These are phyloP conservation scores for Monosporascus sp. DNA, from an alignment of 2,329 filamentous ascomycete species.

Conservation along the genomic window DNA sequence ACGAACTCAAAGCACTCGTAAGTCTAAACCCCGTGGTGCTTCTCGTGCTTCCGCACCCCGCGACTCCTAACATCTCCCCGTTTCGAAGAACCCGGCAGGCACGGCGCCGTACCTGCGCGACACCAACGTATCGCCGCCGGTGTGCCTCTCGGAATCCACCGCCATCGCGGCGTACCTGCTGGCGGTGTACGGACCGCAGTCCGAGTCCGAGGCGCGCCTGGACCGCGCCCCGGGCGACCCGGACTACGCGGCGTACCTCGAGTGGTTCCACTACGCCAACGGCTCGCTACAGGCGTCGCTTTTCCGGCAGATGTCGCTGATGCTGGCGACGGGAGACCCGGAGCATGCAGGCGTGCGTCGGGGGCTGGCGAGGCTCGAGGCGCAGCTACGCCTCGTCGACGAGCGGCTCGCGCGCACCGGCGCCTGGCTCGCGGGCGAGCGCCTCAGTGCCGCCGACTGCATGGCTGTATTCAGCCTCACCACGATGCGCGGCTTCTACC, in stretches of 20 bases:
- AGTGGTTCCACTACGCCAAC: conserved; percentile 7
- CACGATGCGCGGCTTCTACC: conserved; percentile 1
- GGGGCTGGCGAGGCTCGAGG: neutral
- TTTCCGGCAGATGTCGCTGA: conserved; percentile 1
- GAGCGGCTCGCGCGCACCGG: conserved; percentile 2
- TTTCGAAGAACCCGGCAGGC: conserved; percentile 1
- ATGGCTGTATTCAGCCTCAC: conserved; percentile 5
- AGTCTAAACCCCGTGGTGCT: neutral
- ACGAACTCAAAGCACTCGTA: conserved; percentile 5
- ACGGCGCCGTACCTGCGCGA: conserved; percentile 5
- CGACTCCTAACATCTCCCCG: neutral
- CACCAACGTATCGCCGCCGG: conserved; percentile 1
- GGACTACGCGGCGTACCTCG: conserved; percentile 2
- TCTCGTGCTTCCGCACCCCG: neutral
- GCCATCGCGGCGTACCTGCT: conserved; percentile 4
- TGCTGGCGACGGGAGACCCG: neutral
- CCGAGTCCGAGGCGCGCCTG: neutral
- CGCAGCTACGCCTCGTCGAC: conserved; percentile 3
- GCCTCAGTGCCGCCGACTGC: conserved; percentile 3
- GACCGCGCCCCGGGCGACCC: conserved; percentile 2
- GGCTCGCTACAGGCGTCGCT: conserved; percentile 2
- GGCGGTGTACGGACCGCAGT: neutral
- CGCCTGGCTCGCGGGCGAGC: conserved; percentile 3
- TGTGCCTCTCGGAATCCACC: conserved; percentile 1
- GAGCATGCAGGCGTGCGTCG: neutral